phyloP scores from a whole-genome alignment of 2,329 filamentous ascomycete genomes.

The Ophiostoma sp. region DNA sequence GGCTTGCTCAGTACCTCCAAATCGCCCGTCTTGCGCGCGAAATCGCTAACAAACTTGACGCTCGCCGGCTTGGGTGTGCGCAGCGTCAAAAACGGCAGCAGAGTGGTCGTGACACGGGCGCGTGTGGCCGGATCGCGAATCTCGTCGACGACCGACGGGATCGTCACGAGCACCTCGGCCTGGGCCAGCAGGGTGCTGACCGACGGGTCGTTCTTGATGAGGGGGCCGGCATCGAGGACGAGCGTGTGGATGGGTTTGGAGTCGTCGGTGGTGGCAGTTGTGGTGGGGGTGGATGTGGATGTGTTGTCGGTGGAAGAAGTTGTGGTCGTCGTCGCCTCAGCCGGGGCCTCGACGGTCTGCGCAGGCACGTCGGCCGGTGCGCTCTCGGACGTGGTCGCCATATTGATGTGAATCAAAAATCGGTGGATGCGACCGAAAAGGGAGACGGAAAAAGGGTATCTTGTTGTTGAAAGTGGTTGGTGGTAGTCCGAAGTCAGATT shows the following conservation, averaged over 20 bases:
- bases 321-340: not conserved
- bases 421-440: not conserved
- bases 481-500: not conserved
- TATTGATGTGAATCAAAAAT: not conserved
- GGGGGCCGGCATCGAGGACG: constrained; percentile 85
- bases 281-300: not conserved
- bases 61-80: constrained; percentile 74
- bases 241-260: constrained; percentile 76
- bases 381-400: constrained; percentile 5
- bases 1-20: constrained; percentile 81
- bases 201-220: constrained; percentile 89
- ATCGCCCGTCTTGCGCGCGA: constrained; percentile 88
- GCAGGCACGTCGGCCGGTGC: constrained; percentile 7
- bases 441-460: not conserved
- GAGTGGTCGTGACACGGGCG: constrained; percentile 75
- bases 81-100: constrained; percentile 81
- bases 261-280: not conserved
- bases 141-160: constrained; percentile 82
- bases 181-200: constrained; percentile 78
- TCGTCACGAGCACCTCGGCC: constrained; percentile 76
- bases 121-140: constrained; percentile 84
- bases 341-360: not conserved
- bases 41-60: constrained; percentile 76
- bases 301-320: not conserved
- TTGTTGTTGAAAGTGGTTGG: not conserved